These are phyloP conservation scores for Mycena polygramma DNA, from an alignment of 768 basidiomycete species.

Conservation along the genomic window DNA sequence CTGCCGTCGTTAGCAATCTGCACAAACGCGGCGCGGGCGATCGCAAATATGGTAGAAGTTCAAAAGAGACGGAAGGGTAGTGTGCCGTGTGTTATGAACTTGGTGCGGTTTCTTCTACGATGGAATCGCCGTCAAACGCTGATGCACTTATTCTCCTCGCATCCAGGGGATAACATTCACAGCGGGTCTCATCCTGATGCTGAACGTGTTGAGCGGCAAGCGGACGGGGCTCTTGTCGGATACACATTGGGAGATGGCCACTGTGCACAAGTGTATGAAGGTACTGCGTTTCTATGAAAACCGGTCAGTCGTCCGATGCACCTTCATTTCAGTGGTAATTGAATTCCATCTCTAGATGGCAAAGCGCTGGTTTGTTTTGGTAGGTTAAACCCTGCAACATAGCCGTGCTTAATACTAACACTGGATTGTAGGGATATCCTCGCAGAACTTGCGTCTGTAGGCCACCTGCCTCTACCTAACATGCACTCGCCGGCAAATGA, in stretches of 20 bases:
- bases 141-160: background rate
- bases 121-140: background rate
- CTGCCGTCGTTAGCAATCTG: conserved; percentile 71
- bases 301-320: conserved; percentile 42
- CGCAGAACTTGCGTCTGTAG: conserved; percentile 38
- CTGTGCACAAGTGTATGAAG: conserved; percentile 71
- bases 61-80: conserved; percentile 49
- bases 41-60: conserved; percentile 76
- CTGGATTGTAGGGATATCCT: conserved; percentile 34
- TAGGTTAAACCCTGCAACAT: background rate
- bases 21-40: conserved; percentile 84
- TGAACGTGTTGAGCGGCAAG: conserved; percentile 75
- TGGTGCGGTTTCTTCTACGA: no score
- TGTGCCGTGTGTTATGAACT: conserved; percentile 40
- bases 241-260: conserved; percentile 64
- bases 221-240: conserved; percentile 60
- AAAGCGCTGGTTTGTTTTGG: conserved; percentile 52
- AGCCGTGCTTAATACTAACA: conserved; percentile 35
- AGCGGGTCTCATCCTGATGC: conserved; percentile 66
- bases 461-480: conserved; percentile 15
- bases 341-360: conserved; percentile 48
- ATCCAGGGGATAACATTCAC: conserved; percentile 50
- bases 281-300: conserved; percentile 58
- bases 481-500: no score
- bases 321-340: no score